Evolutionary conservation across 331 rosid genomes (phyloP), one percentile per base, ranked within the genome.

Genomic region (Arachis monticola): DNA sequence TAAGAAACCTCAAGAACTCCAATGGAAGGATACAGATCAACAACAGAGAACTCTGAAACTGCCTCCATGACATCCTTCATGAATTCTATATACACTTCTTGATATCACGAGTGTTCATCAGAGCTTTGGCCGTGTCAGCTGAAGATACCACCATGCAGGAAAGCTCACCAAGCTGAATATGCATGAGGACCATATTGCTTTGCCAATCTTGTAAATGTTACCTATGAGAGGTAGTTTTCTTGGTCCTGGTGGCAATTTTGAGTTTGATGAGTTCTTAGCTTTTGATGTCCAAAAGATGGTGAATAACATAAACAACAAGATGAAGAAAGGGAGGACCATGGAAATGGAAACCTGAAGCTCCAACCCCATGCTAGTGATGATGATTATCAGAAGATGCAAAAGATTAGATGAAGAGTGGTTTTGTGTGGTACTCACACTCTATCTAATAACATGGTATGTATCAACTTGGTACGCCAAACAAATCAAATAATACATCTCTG

Each of bases 1-100:
- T 52, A 9, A 84, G 48, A 60, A 60, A 31, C 27, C 31, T 70
- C 81, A 67, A 85, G 79, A 12, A 83, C 2, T 3, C 61, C 61
- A 52, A 30, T 7, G 1, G 90, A 84, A 62, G 91, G 91, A 62
- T 38, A 84, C 30, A 87, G 27, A 47, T 87, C 87, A n/a, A 80
- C 79, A 63, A 77, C 2, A 70, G 73, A 66, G 22, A 85, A 84
- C 9, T 88, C 91, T 47, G 72, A 74, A 41, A 57, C 78, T 10
- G 80, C 10, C 58, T 55, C 35, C 10, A 38, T 1, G 0, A 30
- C 59, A 46, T 83, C 79, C 72, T 72, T 72, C 11, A 60, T 75
- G 42, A 73, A 46, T 7, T 52, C 3, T 3, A 51, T 67, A 72
- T 70, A 77, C n/a, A 2, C 3, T 41, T 72, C 76, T 53, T 75